Evolutionary conservation across 345 rosid genomes (phyloP).

Genomic region (Linum tenue): DNA sequence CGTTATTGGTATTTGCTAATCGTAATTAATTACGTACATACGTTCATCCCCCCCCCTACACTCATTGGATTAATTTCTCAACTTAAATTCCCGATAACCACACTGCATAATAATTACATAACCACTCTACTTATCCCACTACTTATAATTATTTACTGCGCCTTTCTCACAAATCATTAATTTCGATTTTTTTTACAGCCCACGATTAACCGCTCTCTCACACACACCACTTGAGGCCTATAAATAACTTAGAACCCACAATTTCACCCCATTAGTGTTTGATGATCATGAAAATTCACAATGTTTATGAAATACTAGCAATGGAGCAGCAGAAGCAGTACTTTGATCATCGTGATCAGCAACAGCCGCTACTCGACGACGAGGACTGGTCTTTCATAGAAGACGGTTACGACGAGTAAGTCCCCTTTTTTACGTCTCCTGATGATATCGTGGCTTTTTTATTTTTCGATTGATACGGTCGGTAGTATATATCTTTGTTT

Average conservation of each 20-base stretch:
- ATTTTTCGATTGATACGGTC: no score
- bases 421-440: no score
- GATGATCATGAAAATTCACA: not conserved
- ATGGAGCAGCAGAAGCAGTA: not conserved
- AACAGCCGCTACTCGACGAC: not conserved
- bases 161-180: not conserved
- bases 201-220: not conserved
- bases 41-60: no score
- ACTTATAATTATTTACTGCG: no score
- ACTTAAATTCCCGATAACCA: constrained; percentile 8
- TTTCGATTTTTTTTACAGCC: not conserved
- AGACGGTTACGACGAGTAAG: constrained; percentile 16
- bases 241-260: not conserved
- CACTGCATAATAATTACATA: not conserved
- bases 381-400: constrained; percentile 10
- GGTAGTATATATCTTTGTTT: no score
- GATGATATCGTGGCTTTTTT: not conserved
- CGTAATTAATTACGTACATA: not conserved
- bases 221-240: not conserved
- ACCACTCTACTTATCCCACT: no score
- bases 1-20: constrained; percentile 13
- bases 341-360: no score
- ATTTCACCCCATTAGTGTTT: not conserved
- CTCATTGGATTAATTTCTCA: not conserved
- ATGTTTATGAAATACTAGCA: constrained; percentile 9